A percentile compares a stretch with the other conserved stretches of the same genome.
phyloP scores from a whole-genome alignment of 805 yeast species.

The Zygoascus bituminiphila region DNA sequence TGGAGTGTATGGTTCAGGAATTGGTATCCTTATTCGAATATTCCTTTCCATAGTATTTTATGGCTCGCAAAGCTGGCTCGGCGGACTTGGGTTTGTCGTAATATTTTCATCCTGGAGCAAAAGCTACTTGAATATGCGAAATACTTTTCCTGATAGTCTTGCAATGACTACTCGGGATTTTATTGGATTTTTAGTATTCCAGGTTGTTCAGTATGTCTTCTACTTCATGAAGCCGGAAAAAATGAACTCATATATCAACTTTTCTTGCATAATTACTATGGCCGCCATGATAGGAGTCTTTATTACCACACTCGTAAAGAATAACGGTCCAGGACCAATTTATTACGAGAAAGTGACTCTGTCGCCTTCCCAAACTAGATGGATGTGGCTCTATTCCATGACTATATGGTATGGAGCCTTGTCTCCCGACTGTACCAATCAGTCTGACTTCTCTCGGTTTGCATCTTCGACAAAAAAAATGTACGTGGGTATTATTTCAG shows the following conservation, averaged over 20 bases:
- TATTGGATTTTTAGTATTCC: constrained; percentile 36
- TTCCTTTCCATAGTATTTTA: constrained; percentile 3
- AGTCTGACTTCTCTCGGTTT: constrained; percentile 38
- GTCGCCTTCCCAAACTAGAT: neutral
- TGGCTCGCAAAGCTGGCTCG: constrained; percentile 17
- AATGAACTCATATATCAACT: constrained; percentile 31
- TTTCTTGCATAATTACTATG: constrained; percentile 30
- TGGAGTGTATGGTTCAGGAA: constrained; percentile 38
- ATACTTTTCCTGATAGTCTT: constrained; percentile 34
- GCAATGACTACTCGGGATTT: constrained; percentile 30
- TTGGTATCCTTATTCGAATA: constrained; percentile 36
- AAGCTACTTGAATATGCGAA: constrained; percentile 32
- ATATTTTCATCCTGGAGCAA: constrained; percentile 24
- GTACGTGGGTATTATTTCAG: constrained; percentile 32
- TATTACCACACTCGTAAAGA: constrained; percentile 22
- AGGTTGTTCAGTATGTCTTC: constrained; percentile 7
- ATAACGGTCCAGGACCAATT: constrained; percentile 21
- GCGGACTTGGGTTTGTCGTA: constrained; percentile 34
- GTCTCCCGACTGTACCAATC: constrained; percentile 35
- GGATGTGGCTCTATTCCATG: constrained; percentile 25
- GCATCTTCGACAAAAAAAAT: constrained; percentile 33
- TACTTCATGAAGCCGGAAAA: constrained; percentile 17
- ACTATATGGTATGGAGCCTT: constrained; percentile 35
- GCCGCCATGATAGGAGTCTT: constrained; percentile 25
- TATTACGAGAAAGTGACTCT: constrained; percentile 34